A percentile compares a stretch with the other conserved stretches of the same genome.
These are phyloP conservation scores for Citrus mangshanensis DNA, from an alignment of 345 rosid species.

Conservation along the genomic window DNA sequence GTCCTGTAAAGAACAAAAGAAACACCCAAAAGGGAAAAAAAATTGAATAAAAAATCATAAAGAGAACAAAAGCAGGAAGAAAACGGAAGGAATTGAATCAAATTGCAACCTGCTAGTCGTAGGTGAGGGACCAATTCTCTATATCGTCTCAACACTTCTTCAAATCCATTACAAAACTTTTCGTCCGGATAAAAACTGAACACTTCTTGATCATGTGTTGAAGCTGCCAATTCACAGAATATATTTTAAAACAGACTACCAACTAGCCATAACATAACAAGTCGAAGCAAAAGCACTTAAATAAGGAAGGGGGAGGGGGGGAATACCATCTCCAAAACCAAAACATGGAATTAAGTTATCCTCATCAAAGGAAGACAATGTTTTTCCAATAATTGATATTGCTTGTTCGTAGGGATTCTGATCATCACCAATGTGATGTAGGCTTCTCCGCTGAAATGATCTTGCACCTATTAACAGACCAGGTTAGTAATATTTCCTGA, in stretches of 20 bases:
- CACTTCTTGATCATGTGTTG: conserved; percentile 95
- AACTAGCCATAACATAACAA: background rate
- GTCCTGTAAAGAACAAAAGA: conserved; percentile 41
- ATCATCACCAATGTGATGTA: conserved; percentile 62
- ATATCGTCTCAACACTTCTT: conserved; percentile 77
- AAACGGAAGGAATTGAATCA: background rate
- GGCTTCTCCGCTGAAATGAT: conserved; percentile 72
- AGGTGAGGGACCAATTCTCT: conserved; percentile 75
- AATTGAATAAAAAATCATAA: background rate
- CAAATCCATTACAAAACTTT: conserved; percentile 84
- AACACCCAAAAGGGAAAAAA: background rate
- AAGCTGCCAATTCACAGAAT: conserved; percentile 51
- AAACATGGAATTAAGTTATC: conserved; percentile 94
- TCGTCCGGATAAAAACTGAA: conserved; percentile 78
- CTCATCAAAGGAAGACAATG: conserved; percentile 81
- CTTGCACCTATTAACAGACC: conserved; percentile 46
- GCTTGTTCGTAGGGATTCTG: conserved; percentile 94
- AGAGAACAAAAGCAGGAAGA: conserved; percentile 3
- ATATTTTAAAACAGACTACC: background rate
- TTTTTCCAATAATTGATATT: conserved; percentile 89
- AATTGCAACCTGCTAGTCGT: conserved; percentile 68
- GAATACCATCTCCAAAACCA: conserved; percentile 94
- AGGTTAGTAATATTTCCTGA: background rate
- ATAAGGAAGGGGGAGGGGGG: background rate
- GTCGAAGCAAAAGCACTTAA: background rate